A percentile compares a stretch with the other conserved stretches of the same genome.
These are phyloP conservation scores for Nemania sp. DNA, from an alignment of 2,329 filamentous ascomycete genomes.

Conservation along the genomic window DNA sequence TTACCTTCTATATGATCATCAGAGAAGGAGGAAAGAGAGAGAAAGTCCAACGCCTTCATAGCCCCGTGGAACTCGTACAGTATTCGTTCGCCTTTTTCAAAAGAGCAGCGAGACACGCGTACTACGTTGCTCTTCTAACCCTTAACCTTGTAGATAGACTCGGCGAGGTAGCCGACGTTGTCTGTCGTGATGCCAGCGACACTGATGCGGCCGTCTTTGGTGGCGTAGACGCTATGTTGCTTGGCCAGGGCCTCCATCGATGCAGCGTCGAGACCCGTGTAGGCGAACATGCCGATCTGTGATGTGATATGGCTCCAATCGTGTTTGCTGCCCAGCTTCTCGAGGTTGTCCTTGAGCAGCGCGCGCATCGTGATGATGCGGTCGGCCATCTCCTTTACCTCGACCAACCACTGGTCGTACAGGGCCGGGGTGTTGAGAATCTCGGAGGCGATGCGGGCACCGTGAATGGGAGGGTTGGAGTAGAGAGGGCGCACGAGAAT, in stretches of 20 bases:
- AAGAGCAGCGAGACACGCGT: neutral
- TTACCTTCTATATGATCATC: constrained; percentile 2
- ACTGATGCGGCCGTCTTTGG: constrained; percentile 86
- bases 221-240: constrained; percentile 97
- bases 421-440: constrained; percentile 85
- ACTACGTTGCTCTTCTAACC: constrained; percentile 50
- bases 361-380: constrained; percentile 98
- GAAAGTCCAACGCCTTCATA: constrained; percentile 9
- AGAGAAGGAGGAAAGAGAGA: neutral
- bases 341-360: constrained; percentile 90
- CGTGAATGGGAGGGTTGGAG: constrained; percentile 97
- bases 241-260: constrained; percentile 91
- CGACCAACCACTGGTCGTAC: constrained; percentile 91
- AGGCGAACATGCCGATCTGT: constrained; percentile 99
- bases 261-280: constrained; percentile 87
- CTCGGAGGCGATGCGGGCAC: constrained; percentile 88
- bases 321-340: constrained; percentile 92
- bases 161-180: constrained; percentile 78
- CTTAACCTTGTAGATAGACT: constrained; percentile 84
- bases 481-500: constrained; percentile 95
- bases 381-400: constrained; percentile 99
- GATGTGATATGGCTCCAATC: constrained; percentile 99
- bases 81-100: neutral
- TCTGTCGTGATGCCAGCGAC: constrained; percentile 80
- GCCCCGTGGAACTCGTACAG: constrained; percentile 19